Base-by-base conservation (phyloP, 495 filamentous ascomycete species). In the Penicillium cinerascens region DNA sequence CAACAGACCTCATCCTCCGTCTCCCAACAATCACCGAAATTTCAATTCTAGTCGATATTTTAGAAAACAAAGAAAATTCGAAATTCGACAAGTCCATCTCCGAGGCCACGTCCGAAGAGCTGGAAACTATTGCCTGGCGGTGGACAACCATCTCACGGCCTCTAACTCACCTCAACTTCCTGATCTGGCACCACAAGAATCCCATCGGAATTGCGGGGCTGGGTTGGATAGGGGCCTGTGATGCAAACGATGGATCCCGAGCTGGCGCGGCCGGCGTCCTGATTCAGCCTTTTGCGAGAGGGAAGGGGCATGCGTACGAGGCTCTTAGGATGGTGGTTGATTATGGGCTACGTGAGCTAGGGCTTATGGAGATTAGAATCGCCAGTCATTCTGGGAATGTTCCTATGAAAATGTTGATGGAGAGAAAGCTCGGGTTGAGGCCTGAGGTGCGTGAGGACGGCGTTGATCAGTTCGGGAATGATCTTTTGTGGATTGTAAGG, bases 31-130 rank as follows among this genome's bases (percentile, higher is more conserved):
- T 3, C 1, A 16, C 17, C 8, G 51, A 53, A 22, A 36, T 47
- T 5, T 0, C 37, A 8, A 11, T 22, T 3, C 5, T 47, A 22
- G 11, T 42, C 2, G 43, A 33, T 11, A 47, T 53, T 16, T 25
- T 53, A 1, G 11, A 20, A 11, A 53, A 53, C 20, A 47, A 53
- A 42, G 51, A 37, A 23, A 53, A 53, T 18, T 53, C 51, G 1
- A 18, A 47, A n/a, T 53, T 47, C 26, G 51, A 53, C 25, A 53
- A 47, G 23, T 53, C 51, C 6, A 42, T 53, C 35, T 41, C 43
- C 11, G 37, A 42, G 0, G 23, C 51, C 18, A 23, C 37, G 0
- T 10, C 20, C n/a, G 22, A 47, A 6, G 43, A 53, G 13, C 26
- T 53, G 1, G 26, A 42, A 25, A 22, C 16, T 3, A 47, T 53